Percentiles rank a stretch among this genome's conserved stretches.
Conservation (phyloP, 2,329 filamentous ascomycete species). For the Diaporthe eres region DNA sequence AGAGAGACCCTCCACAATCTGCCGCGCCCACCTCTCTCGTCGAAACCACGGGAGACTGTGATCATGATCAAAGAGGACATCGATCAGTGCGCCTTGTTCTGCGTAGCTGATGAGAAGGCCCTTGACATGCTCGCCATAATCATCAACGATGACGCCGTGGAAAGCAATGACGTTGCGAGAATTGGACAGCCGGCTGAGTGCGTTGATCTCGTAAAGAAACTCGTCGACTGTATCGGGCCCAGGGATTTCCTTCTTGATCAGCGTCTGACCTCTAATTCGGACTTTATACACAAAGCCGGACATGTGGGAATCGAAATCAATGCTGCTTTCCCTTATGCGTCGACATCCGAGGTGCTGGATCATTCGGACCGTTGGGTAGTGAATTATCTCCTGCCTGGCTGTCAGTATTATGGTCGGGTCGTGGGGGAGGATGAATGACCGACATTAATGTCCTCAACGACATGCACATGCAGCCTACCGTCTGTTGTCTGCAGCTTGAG, state of each 20-base stretch:
- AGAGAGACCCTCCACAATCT: conserved; percentile 89
- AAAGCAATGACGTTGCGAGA: conserved; percentile 87
- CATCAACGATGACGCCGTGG: conserved; percentile 89
- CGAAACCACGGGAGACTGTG: conserved; percentile 76
- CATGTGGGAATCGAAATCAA: conserved; percentile 91
- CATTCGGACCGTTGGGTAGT: conserved; percentile 81
- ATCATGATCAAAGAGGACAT: conserved; percentile 86
- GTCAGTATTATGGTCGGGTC: conserved; percentile 21
- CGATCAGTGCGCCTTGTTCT: conserved; percentile 87
- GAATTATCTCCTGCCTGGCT: conserved; percentile 80
- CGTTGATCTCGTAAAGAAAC: conserved; percentile 97
- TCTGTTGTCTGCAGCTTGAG: conserved; percentile 92
- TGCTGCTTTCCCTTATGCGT: conserved; percentile 78
- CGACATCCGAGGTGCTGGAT: conserved; percentile 80
- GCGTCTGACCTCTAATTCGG: conserved; percentile 73
- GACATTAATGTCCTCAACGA: conserved; percentile 93
- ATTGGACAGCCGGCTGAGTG: conserved; percentile 81
- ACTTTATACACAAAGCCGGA: conserved; percentile 99
- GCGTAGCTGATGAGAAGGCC: conserved; percentile 92
- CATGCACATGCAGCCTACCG: conserved; percentile 92
- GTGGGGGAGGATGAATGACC: conserved; percentile 48
- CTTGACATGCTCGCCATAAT: conserved; percentile 80
- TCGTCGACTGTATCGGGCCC: conserved; percentile 96
- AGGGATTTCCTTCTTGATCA: conserved; percentile 98
- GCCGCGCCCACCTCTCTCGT: conserved; percentile 88